Conservation (phyloP, 257 asterid genomes). For the Echites panduratus region DNA sequence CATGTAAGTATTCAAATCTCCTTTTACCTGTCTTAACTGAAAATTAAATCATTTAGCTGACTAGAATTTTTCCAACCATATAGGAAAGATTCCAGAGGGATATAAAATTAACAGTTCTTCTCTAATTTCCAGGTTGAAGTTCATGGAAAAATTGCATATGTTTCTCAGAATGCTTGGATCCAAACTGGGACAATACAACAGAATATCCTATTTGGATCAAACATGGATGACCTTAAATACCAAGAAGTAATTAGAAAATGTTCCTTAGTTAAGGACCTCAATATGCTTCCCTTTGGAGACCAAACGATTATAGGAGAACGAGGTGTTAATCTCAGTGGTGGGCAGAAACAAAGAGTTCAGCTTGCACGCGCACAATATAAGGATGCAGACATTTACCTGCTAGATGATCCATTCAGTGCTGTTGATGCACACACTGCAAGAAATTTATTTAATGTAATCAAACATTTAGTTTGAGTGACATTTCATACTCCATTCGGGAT, state of each 20-base stretch:
- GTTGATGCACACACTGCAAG: slow-evolving; percentile 40
- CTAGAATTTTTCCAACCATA: not conserved
- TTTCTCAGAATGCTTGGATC: slow-evolving; percentile 39
- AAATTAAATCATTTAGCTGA: not conserved
- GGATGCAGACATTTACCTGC: slow-evolving; percentile 32
- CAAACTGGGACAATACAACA: slow-evolving; percentile 33
- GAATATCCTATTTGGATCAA: slow-evolving; percentile 32
- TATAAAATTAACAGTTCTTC: not conserved
- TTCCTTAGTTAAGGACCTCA: slow-evolving; percentile 30
- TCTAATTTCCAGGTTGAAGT: slow-evolving; percentile 30
- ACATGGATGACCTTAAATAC: slow-evolving; percentile 24
- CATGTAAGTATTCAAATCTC: slow-evolving; percentile 18
- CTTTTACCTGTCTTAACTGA: not conserved
- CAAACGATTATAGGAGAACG: slow-evolving; percentile 35
- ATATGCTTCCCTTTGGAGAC: slow-evolving; percentile 30
- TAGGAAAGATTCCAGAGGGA: not conserved
- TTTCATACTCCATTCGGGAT: not conserved
- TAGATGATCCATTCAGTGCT: slow-evolving; percentile 47
- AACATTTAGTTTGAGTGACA: not conserved
- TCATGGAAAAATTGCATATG: slow-evolving; percentile 30
- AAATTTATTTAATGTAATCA: slow-evolving; percentile 26
- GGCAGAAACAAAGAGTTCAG: slow-evolving; percentile 44
- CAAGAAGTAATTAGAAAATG: slow-evolving; percentile 30
- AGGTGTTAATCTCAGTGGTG: slow-evolving; percentile 44
- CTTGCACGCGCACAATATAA: slow-evolving; percentile 40